A percentile compares a stretch with the other conserved stretches of the same genome.
Evolutionary conservation across 2,329 filamentous ascomycete genomes (phyloP).

Genomic region (Monilinia fructicola): DNA sequence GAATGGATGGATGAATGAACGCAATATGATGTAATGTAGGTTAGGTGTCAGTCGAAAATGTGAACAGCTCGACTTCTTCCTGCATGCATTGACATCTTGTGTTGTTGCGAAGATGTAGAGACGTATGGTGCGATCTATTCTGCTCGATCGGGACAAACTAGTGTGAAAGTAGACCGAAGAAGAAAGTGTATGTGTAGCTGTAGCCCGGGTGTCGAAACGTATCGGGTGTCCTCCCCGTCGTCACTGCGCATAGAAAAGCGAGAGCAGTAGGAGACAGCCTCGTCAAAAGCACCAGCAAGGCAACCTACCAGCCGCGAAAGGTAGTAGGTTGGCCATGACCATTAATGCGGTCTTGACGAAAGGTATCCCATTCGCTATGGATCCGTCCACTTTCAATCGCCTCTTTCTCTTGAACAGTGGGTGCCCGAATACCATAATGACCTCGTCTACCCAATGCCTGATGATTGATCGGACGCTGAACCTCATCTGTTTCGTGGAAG

Average conservation of each 20-base stretch:
- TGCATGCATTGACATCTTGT: not conserved
- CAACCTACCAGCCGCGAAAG: not conserved
- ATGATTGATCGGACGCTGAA: not conserved
- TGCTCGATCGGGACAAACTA: not conserved
- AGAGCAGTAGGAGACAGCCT: no score
- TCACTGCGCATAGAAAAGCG: no score
- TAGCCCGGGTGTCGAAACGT: no score
- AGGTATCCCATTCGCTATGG: constrained; percentile 1
- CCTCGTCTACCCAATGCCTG: constrained; percentile 3
- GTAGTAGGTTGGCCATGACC: constrained; percentile 3
- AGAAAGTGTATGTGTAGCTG: no score
- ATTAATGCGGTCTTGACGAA: constrained; percentile 1
- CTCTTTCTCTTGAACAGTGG: not conserved
- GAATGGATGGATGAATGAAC: not conserved
- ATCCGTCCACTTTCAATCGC: not conserved
- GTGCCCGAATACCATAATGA: constrained; percentile 1
- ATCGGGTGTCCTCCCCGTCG: no score
- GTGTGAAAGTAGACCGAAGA: no score
- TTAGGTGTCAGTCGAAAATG: not conserved
- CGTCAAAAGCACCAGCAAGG: no score
- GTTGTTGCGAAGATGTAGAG: not conserved
- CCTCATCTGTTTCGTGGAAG: constrained; percentile 6
- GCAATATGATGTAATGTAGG: not conserved
- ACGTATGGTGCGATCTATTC: no score
- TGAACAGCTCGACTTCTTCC: no score